Conservation (phyloP, 306 rosid species). For the Alnus glutinosa region DNA sequence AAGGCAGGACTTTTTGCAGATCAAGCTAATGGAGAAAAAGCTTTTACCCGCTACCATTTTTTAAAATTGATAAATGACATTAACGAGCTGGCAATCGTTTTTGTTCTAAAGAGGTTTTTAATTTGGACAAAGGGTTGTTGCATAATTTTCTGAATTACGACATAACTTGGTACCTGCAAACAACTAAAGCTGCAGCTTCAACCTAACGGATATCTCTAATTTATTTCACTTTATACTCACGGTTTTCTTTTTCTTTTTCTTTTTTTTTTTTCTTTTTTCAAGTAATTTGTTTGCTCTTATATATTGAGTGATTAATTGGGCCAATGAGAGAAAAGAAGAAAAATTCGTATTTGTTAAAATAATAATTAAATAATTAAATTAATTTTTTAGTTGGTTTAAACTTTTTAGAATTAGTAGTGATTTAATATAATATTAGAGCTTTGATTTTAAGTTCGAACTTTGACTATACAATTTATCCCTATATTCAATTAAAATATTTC, state of each 20-base stretch:
- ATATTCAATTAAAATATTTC: no score
- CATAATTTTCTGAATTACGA: background rate
- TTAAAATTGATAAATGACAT: background rate
- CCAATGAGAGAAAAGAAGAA: no score
- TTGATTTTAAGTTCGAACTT: no score
- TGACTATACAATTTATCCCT: no score
- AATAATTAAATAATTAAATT: no score
- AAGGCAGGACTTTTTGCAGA: background rate
- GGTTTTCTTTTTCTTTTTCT: background rate
- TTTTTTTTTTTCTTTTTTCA: background rate
- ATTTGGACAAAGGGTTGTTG: background rate
- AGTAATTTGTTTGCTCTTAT: background rate
- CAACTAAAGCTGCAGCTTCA: conserved; percentile 1
- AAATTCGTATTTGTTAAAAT: no score
- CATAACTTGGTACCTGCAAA: background rate
- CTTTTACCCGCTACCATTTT: background rate
- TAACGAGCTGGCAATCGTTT: background rate
- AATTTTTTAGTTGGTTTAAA: no score
- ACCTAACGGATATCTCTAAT: background rate
- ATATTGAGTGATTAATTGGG: no score
- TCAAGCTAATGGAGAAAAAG: background rate
- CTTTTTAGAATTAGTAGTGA: no score
- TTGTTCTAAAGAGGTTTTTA: background rate
- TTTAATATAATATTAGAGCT: no score
- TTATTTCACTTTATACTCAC: background rate